These are phyloP conservation scores for Cunninghamia lanceolata DNA, from an alignment of 75 land plant genomes.

Conservation along the genomic window DNA sequence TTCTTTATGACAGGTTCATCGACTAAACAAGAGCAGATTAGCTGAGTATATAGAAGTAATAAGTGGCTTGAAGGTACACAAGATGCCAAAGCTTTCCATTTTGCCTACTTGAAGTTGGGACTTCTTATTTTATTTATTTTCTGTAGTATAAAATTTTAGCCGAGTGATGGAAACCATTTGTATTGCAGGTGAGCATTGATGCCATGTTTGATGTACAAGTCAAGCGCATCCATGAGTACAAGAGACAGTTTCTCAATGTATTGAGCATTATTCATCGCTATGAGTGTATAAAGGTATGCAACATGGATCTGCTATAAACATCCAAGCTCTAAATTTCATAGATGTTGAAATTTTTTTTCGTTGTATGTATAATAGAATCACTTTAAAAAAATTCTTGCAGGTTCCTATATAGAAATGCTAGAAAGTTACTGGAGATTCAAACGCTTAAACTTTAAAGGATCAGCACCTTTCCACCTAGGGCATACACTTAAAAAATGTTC, in stretches of 20 bases:
- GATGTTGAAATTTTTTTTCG: background rate
- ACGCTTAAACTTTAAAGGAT: background rate
- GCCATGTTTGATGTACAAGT: conserved; percentile 87
- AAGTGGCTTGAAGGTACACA: conserved; percentile 55
- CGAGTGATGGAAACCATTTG: background rate
- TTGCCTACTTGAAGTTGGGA: background rate
- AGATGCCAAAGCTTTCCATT: background rate
- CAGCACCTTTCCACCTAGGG: background rate
- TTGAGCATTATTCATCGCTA: conserved; percentile 75
- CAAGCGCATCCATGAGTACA: conserved; percentile 83
- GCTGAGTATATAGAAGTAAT: conserved; percentile 66
- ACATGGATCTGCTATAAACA: background rate
- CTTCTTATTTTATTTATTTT: background rate
- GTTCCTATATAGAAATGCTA: background rate
- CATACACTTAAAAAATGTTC: background rate
- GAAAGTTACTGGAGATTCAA: background rate
- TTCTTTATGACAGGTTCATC: conserved; percentile 32
- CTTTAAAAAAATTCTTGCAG: background rate
- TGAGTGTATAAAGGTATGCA: conserved; percentile 69
- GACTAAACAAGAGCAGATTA: conserved; percentile 65
- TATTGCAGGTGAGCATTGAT: conserved; percentile 68
- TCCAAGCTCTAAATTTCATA: background rate
- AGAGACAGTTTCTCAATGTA: conserved; percentile 69
- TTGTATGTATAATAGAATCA: background rate
- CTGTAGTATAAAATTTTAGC: background rate